These are phyloP conservation scores for Populus trichocarpa DNA, from an alignment of 441 rosid species.

Conservation along the genomic window DNA sequence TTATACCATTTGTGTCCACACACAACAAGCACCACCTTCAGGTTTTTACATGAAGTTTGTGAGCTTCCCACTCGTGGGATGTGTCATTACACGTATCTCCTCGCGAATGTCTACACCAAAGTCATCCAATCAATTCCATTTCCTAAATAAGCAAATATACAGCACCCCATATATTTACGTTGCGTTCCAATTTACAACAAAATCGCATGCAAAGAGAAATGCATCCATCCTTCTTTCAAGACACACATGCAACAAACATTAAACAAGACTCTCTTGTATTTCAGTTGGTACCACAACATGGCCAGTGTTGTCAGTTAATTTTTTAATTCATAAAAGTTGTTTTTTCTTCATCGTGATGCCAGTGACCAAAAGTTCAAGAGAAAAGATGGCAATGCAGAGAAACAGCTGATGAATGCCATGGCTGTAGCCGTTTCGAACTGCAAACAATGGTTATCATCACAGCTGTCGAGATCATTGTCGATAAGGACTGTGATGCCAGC, in stretches of 20 bases:
- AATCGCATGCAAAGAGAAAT: constrained; percentile 9
- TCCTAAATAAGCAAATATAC: constrained; percentile 6
- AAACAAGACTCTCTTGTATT: constrained; percentile 4
- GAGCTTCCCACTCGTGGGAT: neutral
- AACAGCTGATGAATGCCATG: constrained; percentile 78
- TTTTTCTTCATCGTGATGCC: constrained; percentile 46
- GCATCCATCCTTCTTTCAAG: constrained; percentile 5
- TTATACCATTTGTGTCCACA: too few species aligned
- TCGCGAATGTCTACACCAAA: neutral
- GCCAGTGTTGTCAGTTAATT: neutral
- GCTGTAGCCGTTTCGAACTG: constrained; percentile 74
- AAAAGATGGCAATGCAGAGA: constrained; percentile 63
- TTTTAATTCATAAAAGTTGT: too few species aligned
- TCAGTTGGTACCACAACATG: constrained; percentile 7
- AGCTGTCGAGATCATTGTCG: constrained; percentile 57
- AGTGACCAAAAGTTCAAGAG: constrained; percentile 69
- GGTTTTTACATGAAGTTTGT: too few species aligned
- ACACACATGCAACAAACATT: constrained; percentile 7
- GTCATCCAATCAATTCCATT: constrained; percentile 8
- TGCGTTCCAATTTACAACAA: constrained; percentile 20
- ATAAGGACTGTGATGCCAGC: constrained; percentile 83
- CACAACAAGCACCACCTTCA: too few species aligned
- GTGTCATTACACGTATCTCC: neutral
- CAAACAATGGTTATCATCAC: constrained; percentile 49
- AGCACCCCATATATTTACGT: constrained; percentile 9